Base-by-base conservation (phyloP, 2,329 filamentous ascomycete genomes). In the Trichoderma breve region DNA sequence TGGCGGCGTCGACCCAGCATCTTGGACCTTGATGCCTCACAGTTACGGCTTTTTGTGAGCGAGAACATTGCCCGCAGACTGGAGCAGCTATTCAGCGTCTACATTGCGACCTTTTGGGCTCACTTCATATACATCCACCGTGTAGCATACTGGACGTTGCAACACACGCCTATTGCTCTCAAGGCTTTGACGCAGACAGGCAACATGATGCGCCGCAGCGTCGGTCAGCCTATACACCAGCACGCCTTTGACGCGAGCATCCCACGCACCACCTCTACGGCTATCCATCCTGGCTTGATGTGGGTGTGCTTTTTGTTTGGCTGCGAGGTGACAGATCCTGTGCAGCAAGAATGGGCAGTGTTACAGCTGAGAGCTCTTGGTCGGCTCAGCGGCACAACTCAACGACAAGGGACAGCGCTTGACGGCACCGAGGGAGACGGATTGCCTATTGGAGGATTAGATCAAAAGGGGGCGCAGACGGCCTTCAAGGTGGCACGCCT, bases 391-490 rank as follows among this genome's bases (percentile, higher is more conserved):
- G 62, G 62, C 39, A 53, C 47, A 6, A 24, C 21, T 24, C 39
- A 65, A 34, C n/a, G 62, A 65, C 28, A 32, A 1, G 18, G 6
- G 5, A 24, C 62, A 4, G 39, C 18, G 24, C 39, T 65, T 32
- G 62, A 65, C 7, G 3, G 26, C 26, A 65, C 21, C 47, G 62
- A 65, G 9, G 62, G 39, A 53, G 62, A 65, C 11, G 62, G 62
- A 9, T 24, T 65, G 18, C 62, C 62, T 32, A 24, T 65, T 34
- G 62, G 62, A 24, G 62, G 39, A 6, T 32, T 65, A 26, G 62
- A 65, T 4, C 62, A 65, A 24, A 65, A 65, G 43, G 62, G 62
- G 62, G 62, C 62, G 62, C 62, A 65, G 62, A 65, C 62, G n/a
- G 62, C 62, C 24, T 47, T 65, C n/a, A 65, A 65, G 28, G 62